phyloP scores from a whole-genome alignment of 2,329 filamentous ascomycete species.

The Purpureocillium lavendulum region DNA sequence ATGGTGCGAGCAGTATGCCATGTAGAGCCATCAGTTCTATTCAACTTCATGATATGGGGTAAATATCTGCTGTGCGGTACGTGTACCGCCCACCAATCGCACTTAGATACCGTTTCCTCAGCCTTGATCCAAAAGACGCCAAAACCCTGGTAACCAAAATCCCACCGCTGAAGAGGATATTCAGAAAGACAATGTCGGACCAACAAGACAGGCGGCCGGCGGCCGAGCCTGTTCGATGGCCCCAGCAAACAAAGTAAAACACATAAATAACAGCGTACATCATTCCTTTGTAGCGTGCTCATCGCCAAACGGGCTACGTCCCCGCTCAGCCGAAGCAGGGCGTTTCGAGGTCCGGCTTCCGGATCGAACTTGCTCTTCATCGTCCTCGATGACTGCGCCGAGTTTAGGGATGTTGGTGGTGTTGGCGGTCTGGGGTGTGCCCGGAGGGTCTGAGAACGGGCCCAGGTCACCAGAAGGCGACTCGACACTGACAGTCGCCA shows the following conservation, averaged over 20 bases:
- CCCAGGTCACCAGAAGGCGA: conserved; percentile 43
- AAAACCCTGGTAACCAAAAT: neutral
- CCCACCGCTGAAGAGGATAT: neutral
- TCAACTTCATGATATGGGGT: neutral
- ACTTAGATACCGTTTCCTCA: neutral
- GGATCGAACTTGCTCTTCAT: conserved; percentile 30
- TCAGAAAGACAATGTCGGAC: too few species aligned
- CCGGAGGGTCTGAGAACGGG: conserved; percentile 50
- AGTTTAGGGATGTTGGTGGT: conserved; percentile 34
- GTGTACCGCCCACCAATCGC: neutral
- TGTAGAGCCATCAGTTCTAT: neutral
- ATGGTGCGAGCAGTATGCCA: too few species aligned
- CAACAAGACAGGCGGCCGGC: too few species aligned
- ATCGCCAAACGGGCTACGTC: conserved; percentile 47
- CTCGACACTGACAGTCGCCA: conserved; percentile 26
- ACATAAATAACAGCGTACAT: conserved; percentile 3
- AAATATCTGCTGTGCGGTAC: neutral
- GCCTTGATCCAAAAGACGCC: neutral
- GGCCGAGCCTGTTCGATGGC: neutral
- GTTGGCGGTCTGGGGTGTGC: conserved; percentile 17
- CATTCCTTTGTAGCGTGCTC: conserved; percentile 47
- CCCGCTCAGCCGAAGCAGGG: conserved; percentile 18
- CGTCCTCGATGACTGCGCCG: conserved; percentile 48
- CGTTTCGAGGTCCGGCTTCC: conserved; percentile 18
- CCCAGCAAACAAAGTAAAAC: neutral